Base-by-base conservation (phyloP, 768 basidiomycete species). In the Suillus paluster region DNA sequence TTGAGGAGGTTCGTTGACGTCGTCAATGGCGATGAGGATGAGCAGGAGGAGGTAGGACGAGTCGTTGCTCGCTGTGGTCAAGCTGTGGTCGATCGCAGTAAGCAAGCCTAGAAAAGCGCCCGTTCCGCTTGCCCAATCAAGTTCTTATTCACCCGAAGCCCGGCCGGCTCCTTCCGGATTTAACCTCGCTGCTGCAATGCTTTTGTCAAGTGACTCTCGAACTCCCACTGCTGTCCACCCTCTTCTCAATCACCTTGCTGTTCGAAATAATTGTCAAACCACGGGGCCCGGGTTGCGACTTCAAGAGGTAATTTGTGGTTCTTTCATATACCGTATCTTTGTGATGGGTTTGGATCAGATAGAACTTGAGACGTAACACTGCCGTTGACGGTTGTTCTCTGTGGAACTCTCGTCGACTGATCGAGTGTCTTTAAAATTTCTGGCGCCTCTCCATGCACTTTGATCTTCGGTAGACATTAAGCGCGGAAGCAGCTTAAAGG, bases 161-260 rank as follows among this genome's bases (percentile, higher is more conserved):
- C 42, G 42, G 42, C 42, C 42, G 42, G 42, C 19, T n/a, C 42
- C 53, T 38, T 25, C 23, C 36, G 53, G 19, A 17, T 38, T 38
- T 54, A 54, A 23, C 52, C 21, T 38, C 15, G 36, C 36, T 3
- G 9, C n/a, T 42, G 30, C 30, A 30, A 6, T 6, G 30, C 30
- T 30, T 30, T 6, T 30, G 30, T 30, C 30, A 30, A 30, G 30
- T 30, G 30, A 30, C 30, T 48, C 23, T 48, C 15, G 8, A 21
- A 27, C 25, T 45, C 44, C 11, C 33, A 33, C n/a, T 52, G 17
- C 50, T n/a, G 30, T 33, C 17, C 53, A 25, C 52, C 52, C 34
- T 23, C 53, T 38, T 54, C 53, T 54, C 23, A 6, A 23, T 54
- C 53, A 54, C 53, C 53, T 25, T 54, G 53, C 53, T 54, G 36